A percentile compares a stretch with the other conserved stretches of the same genome.
Evolutionary conservation across 1,139 yeast species (phyloP).

Genomic region (Casaregolazyma lundiana): DNA sequence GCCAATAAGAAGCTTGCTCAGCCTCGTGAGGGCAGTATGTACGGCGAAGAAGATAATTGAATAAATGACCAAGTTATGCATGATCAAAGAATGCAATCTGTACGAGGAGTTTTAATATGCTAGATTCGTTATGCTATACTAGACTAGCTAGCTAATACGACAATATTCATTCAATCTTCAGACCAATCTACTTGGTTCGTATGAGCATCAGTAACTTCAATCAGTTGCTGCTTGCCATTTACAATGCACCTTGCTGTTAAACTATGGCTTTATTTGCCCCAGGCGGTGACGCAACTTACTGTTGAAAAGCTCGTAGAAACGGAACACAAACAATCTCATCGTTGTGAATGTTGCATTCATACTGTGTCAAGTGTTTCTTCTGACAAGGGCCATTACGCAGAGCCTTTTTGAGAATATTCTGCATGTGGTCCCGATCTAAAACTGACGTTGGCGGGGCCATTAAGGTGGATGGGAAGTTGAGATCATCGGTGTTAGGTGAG

Average conservation of each 20-base stretch:
- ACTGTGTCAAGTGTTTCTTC: conserved; percentile 44
- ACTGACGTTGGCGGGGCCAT: conserved; percentile 28
- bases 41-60: conserved; percentile 24
- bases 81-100: background rate
- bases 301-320: conserved; percentile 20
- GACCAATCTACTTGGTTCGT: too few species aligned
- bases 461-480: background rate
- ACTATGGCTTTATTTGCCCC: conserved; percentile 16
- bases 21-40: conserved; percentile 84
- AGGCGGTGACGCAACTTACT: conserved; percentile 13
- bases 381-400: conserved; percentile 34
- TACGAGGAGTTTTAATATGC: background rate
- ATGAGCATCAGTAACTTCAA: conserved; percentile 41
- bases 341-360: conserved; percentile 25
- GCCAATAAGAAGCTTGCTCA: conserved; percentile 81
- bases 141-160: background rate
- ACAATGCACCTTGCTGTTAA: conserved; percentile 2
- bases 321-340: conserved; percentile 24
- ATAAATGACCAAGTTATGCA: background rate
- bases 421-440: conserved; percentile 15
- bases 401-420: conserved; percentile 12
- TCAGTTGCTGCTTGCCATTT: conserved; percentile 27
- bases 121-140: background rate
- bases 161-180: conserved; percentile 9
- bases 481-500: too few species aligned